phyloP scores from a whole-genome alignment of 2,329 filamentous ascomycete species.

The Fusarium sp. region DNA sequence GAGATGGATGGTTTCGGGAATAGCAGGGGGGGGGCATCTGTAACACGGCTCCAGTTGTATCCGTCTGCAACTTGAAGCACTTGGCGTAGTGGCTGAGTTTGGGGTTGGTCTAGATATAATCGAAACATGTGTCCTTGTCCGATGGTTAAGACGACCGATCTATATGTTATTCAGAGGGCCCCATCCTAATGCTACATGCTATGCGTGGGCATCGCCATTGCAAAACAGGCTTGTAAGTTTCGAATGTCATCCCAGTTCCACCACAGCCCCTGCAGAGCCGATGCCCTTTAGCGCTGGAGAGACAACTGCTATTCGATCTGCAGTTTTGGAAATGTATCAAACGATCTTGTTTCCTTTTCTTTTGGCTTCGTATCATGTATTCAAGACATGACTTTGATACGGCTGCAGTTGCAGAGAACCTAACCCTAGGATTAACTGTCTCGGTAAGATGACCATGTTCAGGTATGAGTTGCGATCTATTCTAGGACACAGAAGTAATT shows the following conservation, averaged over 20 bases:
- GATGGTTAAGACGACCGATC: no score
- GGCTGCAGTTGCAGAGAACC: background rate
- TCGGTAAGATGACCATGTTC: constrained; percentile 3
- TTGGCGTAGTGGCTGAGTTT: background rate
- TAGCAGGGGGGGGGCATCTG: background rate
- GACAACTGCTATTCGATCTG: background rate
- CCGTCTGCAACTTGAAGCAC: background rate
- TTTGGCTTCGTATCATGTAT: background rate
- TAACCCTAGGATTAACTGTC: constrained; percentile 17
- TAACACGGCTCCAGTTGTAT: background rate
- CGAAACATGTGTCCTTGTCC: background rate
- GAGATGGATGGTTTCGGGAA: background rate
- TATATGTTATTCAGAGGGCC: no score
- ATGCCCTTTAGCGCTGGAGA: background rate
- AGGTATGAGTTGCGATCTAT: constrained; percentile 16
- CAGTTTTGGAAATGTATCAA: constrained; percentile 6
- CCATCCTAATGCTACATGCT: background rate
- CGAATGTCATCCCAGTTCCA: background rate
- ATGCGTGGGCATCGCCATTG: background rate
- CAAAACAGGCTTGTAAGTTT: background rate
- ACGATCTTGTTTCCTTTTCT: background rate
- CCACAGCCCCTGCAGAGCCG: background rate
- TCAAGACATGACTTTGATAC: background rate
- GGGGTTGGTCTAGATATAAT: background rate
- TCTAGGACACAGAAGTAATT: background rate